Conservation (phyloP, 1,284 basidiomycete genomes). For the Blastosporella zonata region DNA sequence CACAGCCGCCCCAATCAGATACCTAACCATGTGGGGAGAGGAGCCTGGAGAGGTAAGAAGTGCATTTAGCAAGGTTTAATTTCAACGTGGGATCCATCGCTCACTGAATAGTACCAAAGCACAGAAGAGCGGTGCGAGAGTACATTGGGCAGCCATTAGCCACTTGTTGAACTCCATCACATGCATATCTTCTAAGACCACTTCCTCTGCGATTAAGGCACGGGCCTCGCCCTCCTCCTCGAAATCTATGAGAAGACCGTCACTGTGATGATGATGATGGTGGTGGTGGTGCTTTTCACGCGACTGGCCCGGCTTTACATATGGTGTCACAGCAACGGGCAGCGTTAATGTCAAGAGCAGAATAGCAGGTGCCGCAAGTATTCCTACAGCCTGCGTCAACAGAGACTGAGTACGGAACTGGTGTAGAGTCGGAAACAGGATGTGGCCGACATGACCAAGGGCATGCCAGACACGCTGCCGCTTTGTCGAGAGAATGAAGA, state of each 20-base stretch:
- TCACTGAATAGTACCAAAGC: conserved; percentile 72
- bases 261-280: conserved; percentile 31
- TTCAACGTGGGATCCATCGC: conserved; percentile 25
- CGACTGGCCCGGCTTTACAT: conserved; percentile 37
- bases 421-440: conserved; percentile 86
- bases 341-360: conserved; percentile 85
- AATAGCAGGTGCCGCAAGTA: conserved; percentile 87
- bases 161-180: conserved; percentile 75
- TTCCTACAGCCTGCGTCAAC: conserved; percentile 69
- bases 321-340: conserved; percentile 81
- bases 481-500: conserved; percentile 37
- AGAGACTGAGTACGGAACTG: conserved; percentile 72
- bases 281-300: conserved; percentile 42
- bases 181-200: conserved; percentile 60
- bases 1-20: conserved; percentile 53
- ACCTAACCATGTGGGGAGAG: conserved; percentile 49
- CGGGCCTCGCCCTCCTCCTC: conserved; percentile 69
- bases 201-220: conserved; percentile 62
- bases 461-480: conserved; percentile 40
- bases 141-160: conserved; percentile 78
- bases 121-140: conserved; percentile 77
- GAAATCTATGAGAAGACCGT: conserved; percentile 56
- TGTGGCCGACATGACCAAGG: conserved; percentile 46
- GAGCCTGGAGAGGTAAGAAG: conserved; percentile 41
- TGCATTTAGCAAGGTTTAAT: conserved; percentile 8